Percentiles rank a stretch among this genome's conserved stretches.
Conservation (phyloP, 805 yeast genomes). For the Lipomyces mesembrius region DNA sequence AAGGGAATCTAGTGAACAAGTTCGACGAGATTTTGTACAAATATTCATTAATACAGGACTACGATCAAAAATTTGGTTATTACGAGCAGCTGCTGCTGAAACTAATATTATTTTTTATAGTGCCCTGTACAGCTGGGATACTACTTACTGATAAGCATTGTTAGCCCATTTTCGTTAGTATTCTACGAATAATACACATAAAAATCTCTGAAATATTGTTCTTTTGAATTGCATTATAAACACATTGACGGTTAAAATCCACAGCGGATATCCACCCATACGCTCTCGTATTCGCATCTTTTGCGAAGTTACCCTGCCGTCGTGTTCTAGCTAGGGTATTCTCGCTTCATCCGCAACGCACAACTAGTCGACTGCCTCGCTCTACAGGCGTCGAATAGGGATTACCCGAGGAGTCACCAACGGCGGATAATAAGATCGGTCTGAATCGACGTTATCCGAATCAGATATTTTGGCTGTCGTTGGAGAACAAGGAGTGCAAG, state of each 20-base stretch:
- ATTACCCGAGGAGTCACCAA: neutral
- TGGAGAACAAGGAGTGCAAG: neutral
- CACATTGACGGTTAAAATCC: too few species aligned
- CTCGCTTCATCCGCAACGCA: neutral
- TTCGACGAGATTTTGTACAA: constrained; percentile 8
- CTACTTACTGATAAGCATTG: neutral
- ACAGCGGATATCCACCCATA: too few species aligned
- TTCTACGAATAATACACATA: too few species aligned
- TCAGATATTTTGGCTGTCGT: neutral
- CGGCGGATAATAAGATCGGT: neutral
- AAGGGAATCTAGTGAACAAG: constrained; percentile 1
- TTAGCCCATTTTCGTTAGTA: too few species aligned
- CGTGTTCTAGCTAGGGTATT: neutral
- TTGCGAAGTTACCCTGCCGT: neutral
- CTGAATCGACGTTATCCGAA: neutral
- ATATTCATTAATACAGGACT: constrained; percentile 6
- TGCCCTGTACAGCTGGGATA: neutral
- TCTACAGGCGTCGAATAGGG: neutral
- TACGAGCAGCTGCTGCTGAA: neutral
- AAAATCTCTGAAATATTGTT: too few species aligned
- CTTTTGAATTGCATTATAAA: too few species aligned
- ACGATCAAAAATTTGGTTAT: neutral
- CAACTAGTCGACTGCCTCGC: neutral
- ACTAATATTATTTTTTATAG: too few species aligned
- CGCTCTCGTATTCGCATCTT: too few species aligned